These are phyloP conservation scores for Myriosclerotinia curreyana DNA, from an alignment of 2,329 filamentous ascomycete species.

Conservation along the genomic window DNA sequence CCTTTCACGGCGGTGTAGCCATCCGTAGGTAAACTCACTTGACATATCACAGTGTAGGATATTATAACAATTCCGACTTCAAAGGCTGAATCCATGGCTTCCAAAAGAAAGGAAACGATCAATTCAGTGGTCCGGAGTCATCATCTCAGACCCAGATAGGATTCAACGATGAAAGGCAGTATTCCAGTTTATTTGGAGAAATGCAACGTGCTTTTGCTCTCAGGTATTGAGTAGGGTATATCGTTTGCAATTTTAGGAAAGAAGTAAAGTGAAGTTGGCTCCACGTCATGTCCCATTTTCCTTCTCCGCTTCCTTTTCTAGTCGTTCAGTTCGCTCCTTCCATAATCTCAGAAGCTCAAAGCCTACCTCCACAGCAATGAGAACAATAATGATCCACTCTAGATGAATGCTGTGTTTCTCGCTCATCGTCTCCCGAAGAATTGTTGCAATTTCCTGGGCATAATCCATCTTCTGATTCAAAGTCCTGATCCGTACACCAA, in stretches of 20 bases:
- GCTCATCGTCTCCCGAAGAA: constrained; percentile 81
- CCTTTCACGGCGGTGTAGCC: background rate
- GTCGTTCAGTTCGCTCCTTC: constrained; percentile 32
- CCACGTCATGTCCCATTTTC: background rate
- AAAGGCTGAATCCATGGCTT: background rate
- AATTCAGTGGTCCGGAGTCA: background rate
- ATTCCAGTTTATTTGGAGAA: background rate
- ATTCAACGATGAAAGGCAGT: background rate
- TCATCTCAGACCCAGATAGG: background rate
- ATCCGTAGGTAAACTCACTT: background rate
- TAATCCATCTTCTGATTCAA: constrained; percentile 98
- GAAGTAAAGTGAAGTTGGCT: background rate
- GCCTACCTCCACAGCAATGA: constrained; percentile 88
- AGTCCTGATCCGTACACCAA: constrained; percentile 83
- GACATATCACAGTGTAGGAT: background rate
- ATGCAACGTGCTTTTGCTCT: background rate
- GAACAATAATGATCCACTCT: constrained; percentile 92
- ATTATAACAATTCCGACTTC: background rate
- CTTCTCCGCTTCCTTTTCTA: constrained; percentile 7
- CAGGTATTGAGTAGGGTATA: constrained; percentile 2
- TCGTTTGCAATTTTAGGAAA: background rate
- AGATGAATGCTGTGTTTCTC: constrained; percentile 85
- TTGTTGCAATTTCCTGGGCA: constrained; percentile 88
- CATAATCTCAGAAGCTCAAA: constrained; percentile 70
- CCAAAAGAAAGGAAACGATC: background rate